Conservation (phyloP, 108 stramenopile genomes). For the Nitzschia sp. region DNA sequence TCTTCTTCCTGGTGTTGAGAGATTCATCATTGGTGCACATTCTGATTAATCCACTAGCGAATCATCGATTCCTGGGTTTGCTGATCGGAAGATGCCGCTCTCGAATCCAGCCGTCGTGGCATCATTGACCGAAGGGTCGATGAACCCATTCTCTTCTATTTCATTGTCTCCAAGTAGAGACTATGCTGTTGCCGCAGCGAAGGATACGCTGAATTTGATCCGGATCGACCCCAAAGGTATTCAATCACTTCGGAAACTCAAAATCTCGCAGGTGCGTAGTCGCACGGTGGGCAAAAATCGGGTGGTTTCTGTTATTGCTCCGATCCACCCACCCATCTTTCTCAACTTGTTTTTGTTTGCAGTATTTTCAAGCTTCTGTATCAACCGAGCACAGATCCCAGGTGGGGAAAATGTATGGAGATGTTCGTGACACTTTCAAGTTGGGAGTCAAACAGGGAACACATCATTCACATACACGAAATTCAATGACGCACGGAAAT, state of each 20-base stretch:
- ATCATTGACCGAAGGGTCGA: slow-evolving; percentile 36
- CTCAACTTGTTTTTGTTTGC: not conserved
- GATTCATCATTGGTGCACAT: too few relatives aligned
- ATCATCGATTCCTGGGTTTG: too few relatives aligned
- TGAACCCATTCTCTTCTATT: slow-evolving; percentile 55
- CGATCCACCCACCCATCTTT: not conserved
- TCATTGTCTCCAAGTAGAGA: slow-evolving; percentile 63
- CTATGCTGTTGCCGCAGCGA: slow-evolving; percentile 65
- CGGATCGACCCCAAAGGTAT: slow-evolving; percentile 45
- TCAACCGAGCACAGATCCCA: slow-evolving; percentile 6
- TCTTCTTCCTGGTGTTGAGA: too few relatives aligned
- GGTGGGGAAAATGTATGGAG: slow-evolving; percentile 22
- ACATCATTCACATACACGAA: slow-evolving; percentile 17
- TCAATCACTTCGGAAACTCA: slow-evolving; percentile 44
- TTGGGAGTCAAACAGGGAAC: slow-evolving; percentile 29
- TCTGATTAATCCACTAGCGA: too few relatives aligned
- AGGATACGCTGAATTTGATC: slow-evolving; percentile 67
- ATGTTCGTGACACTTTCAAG: slow-evolving; percentile 47
- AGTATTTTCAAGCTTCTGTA: slow-evolving; percentile 51
- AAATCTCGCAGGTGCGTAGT: slow-evolving; percentile 52
- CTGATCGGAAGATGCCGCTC: not conserved
- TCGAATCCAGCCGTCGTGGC: slow-evolving; percentile 31
- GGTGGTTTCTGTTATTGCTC: too few relatives aligned
- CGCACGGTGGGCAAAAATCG: too few relatives aligned
- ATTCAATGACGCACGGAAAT: slow-evolving; percentile 39